Evolutionary conservation across 768 basidiomycete species (phyloP), one percentile per base, ranked within the genome.

Genomic region (Jaapia argillacea): DNA sequence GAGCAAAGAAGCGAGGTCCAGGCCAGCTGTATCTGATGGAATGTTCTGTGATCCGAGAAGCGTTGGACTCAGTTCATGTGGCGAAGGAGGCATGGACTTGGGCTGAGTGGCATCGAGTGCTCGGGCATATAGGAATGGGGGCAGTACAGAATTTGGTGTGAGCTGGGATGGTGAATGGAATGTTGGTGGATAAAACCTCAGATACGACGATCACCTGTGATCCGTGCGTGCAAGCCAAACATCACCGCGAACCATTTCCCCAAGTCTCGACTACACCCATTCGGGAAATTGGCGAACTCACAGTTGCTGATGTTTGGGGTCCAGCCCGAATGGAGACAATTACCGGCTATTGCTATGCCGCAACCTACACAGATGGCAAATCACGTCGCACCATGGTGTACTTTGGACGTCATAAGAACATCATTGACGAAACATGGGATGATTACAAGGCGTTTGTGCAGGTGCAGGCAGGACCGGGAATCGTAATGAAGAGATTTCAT

Each of bases 281-380:
- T 16, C 28, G 16, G 28, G 28, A 33, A 33, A 16, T 33, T 39
- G 28, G 10, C 37, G 37, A 39, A 12, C 14, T 39, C 7, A 39
- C 13, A 7, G 21, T 22, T 10, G 7, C 37, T 10, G 20, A 41
- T 24, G 22, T 41, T 24, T 24, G 25, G 20, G 40, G 40, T 10
- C 40, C 40, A 10, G 14, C 12, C 14, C 20, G 6, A 6, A 24
- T 24, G 40, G 24, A 25, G 10, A 25, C 10, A 24, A 31, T 25
- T 18, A 16, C 18, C 24, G 41, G 25, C 16, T 5, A 43, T 13
- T 14, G 24, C 25, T 44, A 44, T 20, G 20, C 13, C 21, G 35
- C 39, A n/a, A 40, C 43, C 4, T 38, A 20, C 24, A 44, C 28
- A n/a, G 43, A 44, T 25, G 43, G 14, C 43, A 14, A 43, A 39